These are phyloP conservation scores for Sisymbrium altissimum DNA, from an alignment of 345 rosid species.

Conservation along the genomic window DNA sequence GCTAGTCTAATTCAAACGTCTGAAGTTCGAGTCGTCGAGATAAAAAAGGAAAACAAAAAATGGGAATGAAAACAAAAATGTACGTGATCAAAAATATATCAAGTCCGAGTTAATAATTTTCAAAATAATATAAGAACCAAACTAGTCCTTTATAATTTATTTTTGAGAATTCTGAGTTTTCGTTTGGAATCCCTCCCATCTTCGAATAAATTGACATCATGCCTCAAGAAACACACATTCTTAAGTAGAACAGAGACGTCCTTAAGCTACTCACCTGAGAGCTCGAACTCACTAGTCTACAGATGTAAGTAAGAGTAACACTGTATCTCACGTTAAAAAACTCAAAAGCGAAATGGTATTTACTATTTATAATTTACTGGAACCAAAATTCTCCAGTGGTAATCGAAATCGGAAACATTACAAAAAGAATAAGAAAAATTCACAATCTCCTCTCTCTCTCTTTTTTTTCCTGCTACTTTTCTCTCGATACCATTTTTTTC, in stretches of 20 bases:
- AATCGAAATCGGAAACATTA: background rate
- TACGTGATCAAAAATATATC: too few relatives aligned
- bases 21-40: too few relatives aligned
- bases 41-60: too few relatives aligned
- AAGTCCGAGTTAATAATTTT: too few relatives aligned
- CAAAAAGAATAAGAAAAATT: background rate
- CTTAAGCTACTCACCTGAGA: background rate
- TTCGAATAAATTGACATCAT: background rate
- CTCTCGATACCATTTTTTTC: slow-evolving; percentile 17
- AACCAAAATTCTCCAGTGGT: slow-evolving; percentile 26
- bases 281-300: too few relatives aligned
- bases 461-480: background rate
- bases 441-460: background rate
- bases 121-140: too few relatives aligned
- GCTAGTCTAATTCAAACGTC: background rate
- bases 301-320: too few relatives aligned
- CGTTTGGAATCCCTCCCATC: background rate
- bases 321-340: background rate
- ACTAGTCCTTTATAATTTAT: too few relatives aligned
- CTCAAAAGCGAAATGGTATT: slow-evolving; percentile 18
- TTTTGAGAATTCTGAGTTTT: background rate
- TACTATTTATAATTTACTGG: slow-evolving; percentile 20
- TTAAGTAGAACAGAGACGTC: background rate
- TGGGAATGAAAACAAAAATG: too few relatives aligned
- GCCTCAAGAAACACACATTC: background rate